Base-by-base conservation (phyloP, 1,284 basidiomycete species). In the Ceratobasidium papillatum region DNA sequence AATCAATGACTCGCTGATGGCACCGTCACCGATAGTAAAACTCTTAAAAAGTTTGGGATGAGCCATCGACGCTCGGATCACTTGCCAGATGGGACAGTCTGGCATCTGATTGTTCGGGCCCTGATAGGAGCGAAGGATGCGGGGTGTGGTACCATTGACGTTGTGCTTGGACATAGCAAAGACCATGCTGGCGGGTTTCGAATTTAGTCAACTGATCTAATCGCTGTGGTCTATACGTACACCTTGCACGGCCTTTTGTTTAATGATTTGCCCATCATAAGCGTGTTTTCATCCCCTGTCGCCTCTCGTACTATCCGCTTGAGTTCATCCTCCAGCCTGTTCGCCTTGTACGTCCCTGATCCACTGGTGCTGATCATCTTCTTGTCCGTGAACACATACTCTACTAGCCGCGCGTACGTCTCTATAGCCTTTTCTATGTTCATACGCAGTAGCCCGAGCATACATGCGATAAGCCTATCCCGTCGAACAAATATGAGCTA, bases 1-100 rank as follows among this genome's bases (percentile, higher is more conserved):
- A 14, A 73, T 54, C 25, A 59, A 61, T 22, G 54, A 56, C 22
- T 36, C 34, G 5, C 17, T 14, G 12, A 56, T 36, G 4, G 54
- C 19, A 25, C 51, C 27, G 7, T 49, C 5, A 17, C 54, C 54
- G 36, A 62, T 59, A 2, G 32, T 41, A 19, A 73, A n/a, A 32
- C 36, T 43, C 27, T 58, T 41, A 56, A 73, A 73, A 3, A 59
- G 41, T 43, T 56, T 32, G 17, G 52, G 69, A 45, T 43, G 43
- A 19, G 56, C 56, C 25, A 56, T 58, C 45, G 69, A 27, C 22
- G 56, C 69, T 17, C 22, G 45, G 4, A 47, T 11, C 3, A 56
- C 69, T 32, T 62, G n/a, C 36, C 27, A 59, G 30, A 73, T 47
- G 8, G 32, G n/a, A 27, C 64, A 66, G 34, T 66, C 38, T 5